Conservation (phyloP, 495 filamentous ascomycete genomes). For the Pyronema domesticum region DNA sequence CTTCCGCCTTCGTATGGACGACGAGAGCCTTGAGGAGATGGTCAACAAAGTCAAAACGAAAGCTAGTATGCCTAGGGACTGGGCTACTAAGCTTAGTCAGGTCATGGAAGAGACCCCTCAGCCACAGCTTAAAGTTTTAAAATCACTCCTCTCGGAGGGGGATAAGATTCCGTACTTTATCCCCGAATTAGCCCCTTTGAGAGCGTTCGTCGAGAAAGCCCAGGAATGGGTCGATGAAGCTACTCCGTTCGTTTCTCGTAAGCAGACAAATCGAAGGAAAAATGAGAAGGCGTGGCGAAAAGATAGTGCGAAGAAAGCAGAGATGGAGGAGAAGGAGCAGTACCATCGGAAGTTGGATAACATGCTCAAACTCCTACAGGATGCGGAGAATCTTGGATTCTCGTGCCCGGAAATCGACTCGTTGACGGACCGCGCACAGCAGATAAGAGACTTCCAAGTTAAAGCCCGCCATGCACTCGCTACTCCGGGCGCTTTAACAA, state of each 20-base stretch:
- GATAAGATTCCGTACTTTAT: constrained; percentile 93
- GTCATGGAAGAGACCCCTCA: constrained; percentile 62
- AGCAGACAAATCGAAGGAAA: constrained; percentile 96
- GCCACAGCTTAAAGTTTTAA: constrained; percentile 71
- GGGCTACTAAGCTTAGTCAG: constrained; percentile 79
- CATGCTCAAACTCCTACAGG: constrained; percentile 63
- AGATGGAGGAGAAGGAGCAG: constrained; percentile 74
- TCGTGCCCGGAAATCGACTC: constrained; percentile 84
- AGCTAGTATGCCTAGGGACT: constrained; percentile 66
- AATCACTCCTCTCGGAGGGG: constrained; percentile 74
- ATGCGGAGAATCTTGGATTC: constrained; percentile 79
- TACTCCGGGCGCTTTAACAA: constrained; percentile 39
- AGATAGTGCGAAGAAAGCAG: constrained; percentile 43
- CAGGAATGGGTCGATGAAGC: constrained; percentile 98
- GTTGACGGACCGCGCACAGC: constrained; percentile 70
- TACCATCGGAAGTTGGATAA: constrained; percentile 84
- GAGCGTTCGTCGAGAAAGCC: constrained; percentile 79
- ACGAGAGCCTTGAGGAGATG: constrained; percentile 45
- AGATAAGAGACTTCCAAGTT: constrained; percentile 71
- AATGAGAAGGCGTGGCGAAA: constrained; percentile 84
- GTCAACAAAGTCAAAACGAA: constrained; percentile 71
- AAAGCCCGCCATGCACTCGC: constrained; percentile 53
- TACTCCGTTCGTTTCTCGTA: constrained; percentile 88
- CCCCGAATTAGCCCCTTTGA: constrained; percentile 62
- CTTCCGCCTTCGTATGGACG: constrained; percentile 41